Evolutionary conservation across 176 grass and related monocot species (phyloP), one percentile per base, ranked within the genome.

Genomic region (Typha latifolia): DNA sequence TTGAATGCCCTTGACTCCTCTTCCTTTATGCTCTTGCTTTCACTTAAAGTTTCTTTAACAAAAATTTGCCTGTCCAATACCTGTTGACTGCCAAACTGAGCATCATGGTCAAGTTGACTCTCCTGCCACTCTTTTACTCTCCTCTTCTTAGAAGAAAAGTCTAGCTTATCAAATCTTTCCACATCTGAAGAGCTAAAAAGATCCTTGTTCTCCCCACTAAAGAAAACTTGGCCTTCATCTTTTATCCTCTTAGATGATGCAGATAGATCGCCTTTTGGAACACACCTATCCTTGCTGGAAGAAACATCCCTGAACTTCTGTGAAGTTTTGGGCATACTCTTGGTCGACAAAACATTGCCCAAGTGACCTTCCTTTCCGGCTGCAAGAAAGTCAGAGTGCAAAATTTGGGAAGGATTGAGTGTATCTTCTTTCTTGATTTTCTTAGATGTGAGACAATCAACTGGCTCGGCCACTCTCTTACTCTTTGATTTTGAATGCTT

Each of bases 381-480:
- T 64, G 82, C 48, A 67, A 73, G 66, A 79, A 68, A 43, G 24
- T 81, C 70, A 61, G 66, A 32, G 56, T 64, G 66, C 14, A 62
- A 51, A 74, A 71, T 55, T 48, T 72, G 70, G 15, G 66, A 51
- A 51, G 51, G 34, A 49, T 70, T 55, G 61, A 64, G 70, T 31
- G 53, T 29, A 63, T 70, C 73, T 29, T 59, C 63, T 66, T 81
- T 83, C 70, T 90, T 86, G 16, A 75, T 22, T 81, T 90, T 83
- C 77, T 86, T 90, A 74, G 74, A 74, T 69, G 77, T 47, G 49
- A 70, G 78, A 62, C 47, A 10, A 47, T 72, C 76, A 86, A 75
- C 67, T 34, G 49, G 68, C 72, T 68, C 77, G 86, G 52, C 49
- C 4, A 31, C 65, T 50, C 55, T 51, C 55, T 62, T 78, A 55